phyloP scores from a whole-genome alignment of 1,139 yeast genomes.

The Magnusiomyces clavatus region DNA sequence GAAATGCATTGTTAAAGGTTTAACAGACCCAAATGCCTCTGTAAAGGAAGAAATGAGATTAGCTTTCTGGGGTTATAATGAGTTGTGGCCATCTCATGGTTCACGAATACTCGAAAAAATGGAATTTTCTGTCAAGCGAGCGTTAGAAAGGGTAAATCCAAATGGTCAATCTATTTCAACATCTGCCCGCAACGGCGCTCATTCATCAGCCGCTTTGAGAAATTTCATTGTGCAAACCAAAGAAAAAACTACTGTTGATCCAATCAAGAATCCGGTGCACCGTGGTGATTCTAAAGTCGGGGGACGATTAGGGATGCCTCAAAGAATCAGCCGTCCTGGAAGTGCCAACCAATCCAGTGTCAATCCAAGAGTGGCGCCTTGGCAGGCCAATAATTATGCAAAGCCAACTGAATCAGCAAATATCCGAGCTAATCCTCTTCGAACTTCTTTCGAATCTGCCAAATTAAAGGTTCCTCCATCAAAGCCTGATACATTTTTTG shows the following conservation, averaged over 20 bases:
- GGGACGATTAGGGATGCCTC: background rate
- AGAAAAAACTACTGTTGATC: background rate
- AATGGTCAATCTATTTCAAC: background rate
- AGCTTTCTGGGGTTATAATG: conserved; percentile 64
- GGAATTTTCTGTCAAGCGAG: conserved; percentile 44
- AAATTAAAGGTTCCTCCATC: background rate
- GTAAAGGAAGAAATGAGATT: conserved; percentile 72
- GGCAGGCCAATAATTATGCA: background rate
- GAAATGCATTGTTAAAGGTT: conserved; percentile 49
- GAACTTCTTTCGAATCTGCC: background rate
- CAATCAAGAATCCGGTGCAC: background rate
- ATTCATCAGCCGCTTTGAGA: background rate
- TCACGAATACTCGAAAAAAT: conserved; percentile 34
- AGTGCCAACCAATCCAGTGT: background rate
- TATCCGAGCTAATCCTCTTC: background rate
- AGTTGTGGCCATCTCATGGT: conserved; percentile 38
- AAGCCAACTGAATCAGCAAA: background rate
- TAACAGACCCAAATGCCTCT: conserved; percentile 71
- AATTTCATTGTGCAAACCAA: background rate
- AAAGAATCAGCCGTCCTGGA: background rate
- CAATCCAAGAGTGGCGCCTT: background rate
- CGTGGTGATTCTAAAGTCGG: background rate
- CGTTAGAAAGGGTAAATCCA: conserved; percentile 46
- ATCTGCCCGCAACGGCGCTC: background rate
- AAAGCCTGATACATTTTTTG: background rate